Percentiles rank a stretch among this genome's conserved stretches.
Conservation (phyloP, 2,329 filamentous ascomycete genomes). For the Epicoccum nigrum region DNA sequence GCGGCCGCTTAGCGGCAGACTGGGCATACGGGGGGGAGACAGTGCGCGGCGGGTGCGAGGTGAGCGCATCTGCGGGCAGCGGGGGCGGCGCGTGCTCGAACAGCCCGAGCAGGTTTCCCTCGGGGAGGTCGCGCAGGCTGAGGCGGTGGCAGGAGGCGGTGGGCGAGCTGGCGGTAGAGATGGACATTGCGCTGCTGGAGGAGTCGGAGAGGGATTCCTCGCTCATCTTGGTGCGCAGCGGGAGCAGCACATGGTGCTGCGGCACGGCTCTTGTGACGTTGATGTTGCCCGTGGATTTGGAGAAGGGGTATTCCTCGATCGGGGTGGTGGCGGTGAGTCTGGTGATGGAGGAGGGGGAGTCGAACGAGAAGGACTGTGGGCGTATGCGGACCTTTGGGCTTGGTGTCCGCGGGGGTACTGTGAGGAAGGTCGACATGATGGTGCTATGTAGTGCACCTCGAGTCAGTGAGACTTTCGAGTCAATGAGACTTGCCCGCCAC, state of each 20-base stretch:
- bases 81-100: neutral
- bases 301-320: conserved; percentile 43
- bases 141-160: conserved; percentile 23
- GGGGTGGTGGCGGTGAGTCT: conserved; percentile 38
- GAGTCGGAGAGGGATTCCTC: conserved; percentile 38
- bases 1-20: neutral
- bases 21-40: neutral
- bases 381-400: conserved; percentile 46
- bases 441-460: neutral
- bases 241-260: conserved; percentile 32
- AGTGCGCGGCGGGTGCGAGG: neutral
- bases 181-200: conserved; percentile 26
- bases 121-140: neutral
- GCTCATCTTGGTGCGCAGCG: conserved; percentile 42
- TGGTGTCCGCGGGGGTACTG: conserved; percentile 39
- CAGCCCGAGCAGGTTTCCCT: conserved; percentile 10
- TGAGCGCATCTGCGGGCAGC: conserved; percentile 4
- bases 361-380: conserved; percentile 40
- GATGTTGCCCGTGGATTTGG: conserved; percentile 44
- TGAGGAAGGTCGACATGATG: conserved; percentile 29
- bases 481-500: too few relatives aligned
- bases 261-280: conserved; percentile 15
- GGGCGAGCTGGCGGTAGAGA: conserved; percentile 34
- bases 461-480: too few relatives aligned
- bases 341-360: conserved; percentile 42